Base-by-base conservation (phyloP, 768 basidiomycete genomes). In the Tylopilus plumbeoviolaceoides region DNA sequence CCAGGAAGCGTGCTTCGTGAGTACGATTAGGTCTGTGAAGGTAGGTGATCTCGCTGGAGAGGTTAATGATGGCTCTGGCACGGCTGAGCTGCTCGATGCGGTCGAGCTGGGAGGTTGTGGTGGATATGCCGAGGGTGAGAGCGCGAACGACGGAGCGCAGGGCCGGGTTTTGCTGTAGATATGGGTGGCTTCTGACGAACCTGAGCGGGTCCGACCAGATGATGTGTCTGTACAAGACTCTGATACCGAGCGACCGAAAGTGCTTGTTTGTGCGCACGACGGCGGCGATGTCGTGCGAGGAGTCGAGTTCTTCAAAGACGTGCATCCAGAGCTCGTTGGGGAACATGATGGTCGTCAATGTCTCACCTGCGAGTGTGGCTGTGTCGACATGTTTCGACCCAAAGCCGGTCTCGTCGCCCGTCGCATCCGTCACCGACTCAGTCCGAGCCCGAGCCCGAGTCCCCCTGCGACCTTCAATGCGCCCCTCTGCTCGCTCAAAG, bases 401-500 rank as follows among this genome's bases (percentile, higher is more conserved):
- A 33, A 8, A 33, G 33, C 14, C 12, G 33, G 33, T 15, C 33
- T 17, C 36, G 36, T 36, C 36, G 36, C 17, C 4, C 36, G 36
- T 10, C 36, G 36, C n/a, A n/a, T 38, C 9, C 36, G 36, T 18
- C n/a, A n/a, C n/a, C 36, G 36, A 18, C n/a, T 11, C 17, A 11
- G 17, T 38, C 36, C n/a, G 7, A 17, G 23, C 23, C 36, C 9
- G 5, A 2, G 17, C n/a, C 33, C 5, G 9, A 33, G 11, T 15
- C 33, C 33, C 14, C 33, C 33, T 8, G 40, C 15, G 27, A 75
- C 52, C 65, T 77, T 78, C 59, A 80, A 79, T 42, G 79, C 75
- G 0, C 78, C 78, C 0, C 51, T 86, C 2, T 76, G 82, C 57
- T 77, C 79, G 1, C 70, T 78, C 5, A 85, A 85, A 58, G 87